A percentile compares a stretch with the other conserved stretches of the same genome.
Evolutionary conservation across 805 yeast species (phyloP).

Genomic region (Clavispora phyllophila): DNA sequence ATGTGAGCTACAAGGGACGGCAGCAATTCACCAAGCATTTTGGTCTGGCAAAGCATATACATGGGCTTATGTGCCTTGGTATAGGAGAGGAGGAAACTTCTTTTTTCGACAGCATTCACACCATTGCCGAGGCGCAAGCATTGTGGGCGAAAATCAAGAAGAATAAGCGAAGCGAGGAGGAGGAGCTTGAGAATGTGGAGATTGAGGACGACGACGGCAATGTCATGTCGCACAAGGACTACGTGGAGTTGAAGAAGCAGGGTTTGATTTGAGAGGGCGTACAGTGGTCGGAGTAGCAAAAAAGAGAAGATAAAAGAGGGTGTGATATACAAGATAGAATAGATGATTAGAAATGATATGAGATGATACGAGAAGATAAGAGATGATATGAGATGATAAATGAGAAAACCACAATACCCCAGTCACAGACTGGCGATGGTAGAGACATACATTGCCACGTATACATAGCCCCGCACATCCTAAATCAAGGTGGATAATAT

Average conservation of each 20-base stretch:
- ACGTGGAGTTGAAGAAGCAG: slow-evolving; percentile 80
- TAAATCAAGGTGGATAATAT: no score
- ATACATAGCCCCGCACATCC: no score
- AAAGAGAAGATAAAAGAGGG: not conserved
- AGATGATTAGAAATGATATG: no score
- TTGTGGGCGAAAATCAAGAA: slow-evolving; percentile 48
- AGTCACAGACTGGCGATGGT: no score
- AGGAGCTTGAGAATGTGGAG: slow-evolving; percentile 55
- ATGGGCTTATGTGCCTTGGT: slow-evolving; percentile 74
- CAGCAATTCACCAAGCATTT: slow-evolving; percentile 72
- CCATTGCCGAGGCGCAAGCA: slow-evolving; percentile 61
- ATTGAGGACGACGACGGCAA: slow-evolving; percentile 93
- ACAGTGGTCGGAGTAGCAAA: no score
- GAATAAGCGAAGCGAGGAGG: slow-evolving; percentile 31
- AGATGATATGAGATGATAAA: no score
- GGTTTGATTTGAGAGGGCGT: slow-evolving; percentile 63
- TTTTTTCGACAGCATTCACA: slow-evolving; percentile 58
- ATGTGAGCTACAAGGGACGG: slow-evolving; percentile 67
- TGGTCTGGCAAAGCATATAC: slow-evolving; percentile 58
- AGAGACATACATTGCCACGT: no score
- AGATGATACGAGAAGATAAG: no score
- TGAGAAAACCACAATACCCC: no score
- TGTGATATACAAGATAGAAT: no score
- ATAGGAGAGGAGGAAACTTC: slow-evolving; percentile 42
- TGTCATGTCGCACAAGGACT: slow-evolving; percentile 80